phyloP scores from a whole-genome alignment of 2,329 filamentous ascomycete genomes.

The Ophiostoma sp. region DNA sequence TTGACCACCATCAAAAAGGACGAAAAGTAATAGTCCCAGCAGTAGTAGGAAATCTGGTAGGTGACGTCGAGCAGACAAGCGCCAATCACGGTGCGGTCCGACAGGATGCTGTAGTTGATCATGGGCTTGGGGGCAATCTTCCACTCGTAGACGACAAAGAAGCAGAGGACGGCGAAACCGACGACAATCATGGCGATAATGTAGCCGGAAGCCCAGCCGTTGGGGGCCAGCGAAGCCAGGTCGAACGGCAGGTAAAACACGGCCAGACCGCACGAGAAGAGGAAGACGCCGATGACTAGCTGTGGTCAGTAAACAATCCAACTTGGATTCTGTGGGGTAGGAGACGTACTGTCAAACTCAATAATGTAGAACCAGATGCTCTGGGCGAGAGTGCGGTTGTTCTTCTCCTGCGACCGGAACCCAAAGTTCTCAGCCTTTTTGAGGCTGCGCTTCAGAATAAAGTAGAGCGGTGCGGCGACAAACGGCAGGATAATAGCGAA shows the following conservation, averaged over 20 bases:
- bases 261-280: constrained; percentile 58
- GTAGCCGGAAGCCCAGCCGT: constrained; percentile 53
- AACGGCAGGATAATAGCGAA: constrained; percentile 61
- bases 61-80: constrained; percentile 47
- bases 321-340: too few relatives aligned
- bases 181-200: constrained; percentile 63
- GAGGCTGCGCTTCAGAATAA: constrained; percentile 56
- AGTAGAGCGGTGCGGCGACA: constrained; percentile 58
- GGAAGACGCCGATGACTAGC: constrained; percentile 49
- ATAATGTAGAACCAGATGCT: constrained; percentile 38
- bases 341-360: constrained; percentile 13
- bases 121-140: constrained; percentile 59
- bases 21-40: constrained; percentile 56
- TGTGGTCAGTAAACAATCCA: not conserved
- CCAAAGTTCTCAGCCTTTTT: constrained; percentile 58
- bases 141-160: constrained; percentile 54
- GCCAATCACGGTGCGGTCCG: constrained; percentile 53
- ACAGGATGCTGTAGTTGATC: constrained; percentile 40
- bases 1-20: constrained; percentile 6
- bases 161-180: constrained; percentile 57
- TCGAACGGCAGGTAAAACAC: constrained; percentile 66
- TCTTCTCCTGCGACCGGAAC: constrained; percentile 44
- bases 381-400: constrained; percentile 49
- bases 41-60: constrained; percentile 43
- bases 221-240: constrained; percentile 49